phyloP scores from a whole-genome alignment of 164 flowering plant species.

The Stephania cephalantha region DNA sequence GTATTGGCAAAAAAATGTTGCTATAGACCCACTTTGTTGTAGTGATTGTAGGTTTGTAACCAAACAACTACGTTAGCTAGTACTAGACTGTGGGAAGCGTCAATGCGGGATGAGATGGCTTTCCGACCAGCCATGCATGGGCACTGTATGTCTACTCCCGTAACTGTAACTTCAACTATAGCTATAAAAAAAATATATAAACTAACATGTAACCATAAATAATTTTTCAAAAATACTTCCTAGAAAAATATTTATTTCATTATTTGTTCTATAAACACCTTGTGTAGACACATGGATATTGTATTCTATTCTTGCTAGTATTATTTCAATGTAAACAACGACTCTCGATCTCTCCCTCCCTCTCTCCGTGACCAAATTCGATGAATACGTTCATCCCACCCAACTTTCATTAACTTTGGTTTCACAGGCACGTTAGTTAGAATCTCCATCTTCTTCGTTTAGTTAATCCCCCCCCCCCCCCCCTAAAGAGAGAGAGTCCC shows the following conservation, averaged over 20 bases:
- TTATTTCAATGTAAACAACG: background rate
- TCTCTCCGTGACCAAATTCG: background rate
- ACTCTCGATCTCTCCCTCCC: background rate
- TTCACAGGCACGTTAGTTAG: background rate
- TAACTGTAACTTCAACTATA: conserved; percentile 3
- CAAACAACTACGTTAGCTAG: too few relatives aligned
- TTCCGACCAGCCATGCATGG: background rate
- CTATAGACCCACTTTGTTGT: too few relatives aligned
- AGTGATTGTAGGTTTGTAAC: too few relatives aligned
- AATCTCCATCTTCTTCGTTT: background rate
- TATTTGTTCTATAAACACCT: background rate
- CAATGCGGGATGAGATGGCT: too few relatives aligned
- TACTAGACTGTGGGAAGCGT: background rate
- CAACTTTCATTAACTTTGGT: conserved; percentile 2
- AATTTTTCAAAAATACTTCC: background rate
- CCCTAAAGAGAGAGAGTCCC: background rate
- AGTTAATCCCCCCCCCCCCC: too few relatives aligned
- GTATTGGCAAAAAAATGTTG: too few relatives aligned
- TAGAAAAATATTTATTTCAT: background rate
- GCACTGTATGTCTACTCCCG: background rate
- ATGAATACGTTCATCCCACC: background rate
- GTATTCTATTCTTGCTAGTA: conserved; percentile 3
- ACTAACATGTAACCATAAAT: background rate
- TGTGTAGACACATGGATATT: conserved; percentile 7
- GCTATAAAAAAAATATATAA: background rate